Conservation (phyloP, 805 yeast species). For the Wickerhamiella azyma region DNA sequence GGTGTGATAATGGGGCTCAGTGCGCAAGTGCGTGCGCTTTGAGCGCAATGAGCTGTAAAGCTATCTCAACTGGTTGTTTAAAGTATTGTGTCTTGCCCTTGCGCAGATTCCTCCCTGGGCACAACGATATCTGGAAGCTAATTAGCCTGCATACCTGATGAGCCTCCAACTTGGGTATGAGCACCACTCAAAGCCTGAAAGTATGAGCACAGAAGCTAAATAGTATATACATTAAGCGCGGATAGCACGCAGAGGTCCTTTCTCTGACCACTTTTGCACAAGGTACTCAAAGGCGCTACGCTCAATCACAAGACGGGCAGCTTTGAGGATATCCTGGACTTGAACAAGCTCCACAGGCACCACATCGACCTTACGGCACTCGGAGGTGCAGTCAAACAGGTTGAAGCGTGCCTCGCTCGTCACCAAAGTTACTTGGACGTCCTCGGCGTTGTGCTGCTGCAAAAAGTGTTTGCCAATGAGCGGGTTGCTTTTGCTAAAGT, state of each 20-base stretch:
- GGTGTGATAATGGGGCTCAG: no score
- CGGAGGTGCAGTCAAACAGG: slow-evolving; percentile 42
- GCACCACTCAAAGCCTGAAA: no score
- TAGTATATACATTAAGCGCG: not conserved
- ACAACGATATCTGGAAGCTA: no score
- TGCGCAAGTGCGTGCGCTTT: no score
- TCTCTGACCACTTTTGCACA: slow-evolving; percentile 14
- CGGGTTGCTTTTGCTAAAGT: slow-evolving; percentile 24
- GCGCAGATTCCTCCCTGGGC: no score
- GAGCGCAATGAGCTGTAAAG: no score
- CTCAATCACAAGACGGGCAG: slow-evolving; percentile 64
- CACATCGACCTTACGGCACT: slow-evolving; percentile 45
- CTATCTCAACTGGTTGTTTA: no score
- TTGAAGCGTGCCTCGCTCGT: slow-evolving; percentile 48
- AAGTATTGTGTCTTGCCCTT: no score
- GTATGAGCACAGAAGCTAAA: no score
- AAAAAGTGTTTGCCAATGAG: slow-evolving; percentile 38
- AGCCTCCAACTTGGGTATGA: no score
- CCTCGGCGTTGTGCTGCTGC: slow-evolving; percentile 28
- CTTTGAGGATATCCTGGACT: slow-evolving; percentile 71
- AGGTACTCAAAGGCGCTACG: slow-evolving; percentile 55
- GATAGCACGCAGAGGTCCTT: not conserved
- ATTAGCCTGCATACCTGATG: no score
- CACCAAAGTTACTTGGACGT: slow-evolving; percentile 41
- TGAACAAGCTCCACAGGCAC: slow-evolving; percentile 64